These are phyloP conservation scores for Apiospora koreana DNA, from an alignment of 2,329 filamentous ascomycete species.

Conservation along the genomic window DNA sequence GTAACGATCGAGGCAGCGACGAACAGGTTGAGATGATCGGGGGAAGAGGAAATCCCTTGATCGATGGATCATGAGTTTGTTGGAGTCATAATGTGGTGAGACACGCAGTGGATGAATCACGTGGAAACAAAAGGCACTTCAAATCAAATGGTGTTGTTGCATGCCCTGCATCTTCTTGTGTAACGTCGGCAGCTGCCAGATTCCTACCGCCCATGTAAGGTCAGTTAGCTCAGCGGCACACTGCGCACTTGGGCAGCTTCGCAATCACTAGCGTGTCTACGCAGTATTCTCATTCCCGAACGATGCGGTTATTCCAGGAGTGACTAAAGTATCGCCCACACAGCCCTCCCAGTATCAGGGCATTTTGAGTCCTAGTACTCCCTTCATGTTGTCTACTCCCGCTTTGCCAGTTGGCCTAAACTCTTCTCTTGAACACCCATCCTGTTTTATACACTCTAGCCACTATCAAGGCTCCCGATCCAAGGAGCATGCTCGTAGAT, in stretches of 20 bases:
- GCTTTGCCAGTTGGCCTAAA: not conserved
- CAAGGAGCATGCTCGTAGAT: slow-evolving; percentile 29
- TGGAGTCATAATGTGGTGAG: not conserved
- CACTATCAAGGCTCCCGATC: not conserved
- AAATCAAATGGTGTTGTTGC: not conserved
- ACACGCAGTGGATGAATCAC: not conserved
- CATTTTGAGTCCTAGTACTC: too few species aligned
- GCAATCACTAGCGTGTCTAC: not conserved
- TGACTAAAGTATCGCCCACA: too few species aligned
- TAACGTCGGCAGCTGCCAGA: not conserved
- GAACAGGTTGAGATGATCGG: too few species aligned
- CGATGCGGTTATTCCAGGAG: too few species aligned
- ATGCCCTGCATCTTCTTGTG: not conserved
- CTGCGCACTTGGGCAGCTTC: too few species aligned
- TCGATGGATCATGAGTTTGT: not conserved
- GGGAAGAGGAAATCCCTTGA: too few species aligned
- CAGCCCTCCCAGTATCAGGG: too few species aligned
- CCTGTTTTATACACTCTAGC: not conserved
- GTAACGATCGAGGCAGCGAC: too few species aligned
- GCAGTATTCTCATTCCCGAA: too few species aligned
- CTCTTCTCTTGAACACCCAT: not conserved
- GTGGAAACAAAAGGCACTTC: not conserved
- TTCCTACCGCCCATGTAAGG: not conserved
- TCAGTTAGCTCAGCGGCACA: too few species aligned
- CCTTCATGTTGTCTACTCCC: too few species aligned